These are phyloP conservation scores for Hypoxylon sp. DNA, from an alignment of 2,329 filamentous ascomycete genomes.

Conservation along the genomic window DNA sequence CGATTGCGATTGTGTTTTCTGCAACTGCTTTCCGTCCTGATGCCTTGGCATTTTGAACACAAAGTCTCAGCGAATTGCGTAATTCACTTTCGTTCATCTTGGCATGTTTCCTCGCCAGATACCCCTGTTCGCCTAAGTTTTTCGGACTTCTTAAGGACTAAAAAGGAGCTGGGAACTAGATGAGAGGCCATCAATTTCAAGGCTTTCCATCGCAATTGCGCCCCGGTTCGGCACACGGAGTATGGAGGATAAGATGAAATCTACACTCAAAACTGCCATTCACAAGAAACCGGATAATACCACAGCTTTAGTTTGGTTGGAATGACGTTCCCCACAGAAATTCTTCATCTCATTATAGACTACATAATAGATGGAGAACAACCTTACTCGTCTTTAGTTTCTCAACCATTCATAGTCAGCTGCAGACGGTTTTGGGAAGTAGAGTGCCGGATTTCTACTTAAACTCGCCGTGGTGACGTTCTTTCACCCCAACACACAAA, in stretches of 20 bases:
- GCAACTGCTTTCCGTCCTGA: constrained; percentile 29
- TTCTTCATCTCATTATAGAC: neutral
- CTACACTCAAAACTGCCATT: neutral
- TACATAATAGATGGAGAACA: constrained; percentile 3
- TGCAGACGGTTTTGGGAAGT: constrained; percentile 35
- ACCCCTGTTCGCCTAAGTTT: constrained; percentile 39
- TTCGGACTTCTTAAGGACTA: constrained; percentile 7
- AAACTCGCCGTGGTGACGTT: constrained; percentile 42
- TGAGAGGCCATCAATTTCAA: neutral
- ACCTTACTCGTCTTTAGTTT: constrained; percentile 1
- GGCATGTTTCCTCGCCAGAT: constrained; percentile 45
- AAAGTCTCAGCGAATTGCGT: constrained; percentile 21
- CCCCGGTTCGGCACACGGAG: neutral
- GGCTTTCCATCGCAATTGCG: neutral
- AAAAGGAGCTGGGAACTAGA: neutral
- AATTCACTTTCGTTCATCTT: constrained; percentile 26
- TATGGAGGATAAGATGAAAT: constrained; percentile 6
- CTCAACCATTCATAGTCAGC: constrained; percentile 32
- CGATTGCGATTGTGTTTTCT: constrained; percentile 33
- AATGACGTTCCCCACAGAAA: neutral
- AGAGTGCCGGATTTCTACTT: constrained; percentile 42
- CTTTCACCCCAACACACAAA: constrained; percentile 38
- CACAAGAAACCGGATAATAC: neutral
- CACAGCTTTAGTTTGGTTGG: neutral
- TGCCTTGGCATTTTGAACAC: constrained; percentile 31